Base-by-base conservation (phyloP, 306 rosid species). In the Begonia loranthoides region DNA sequence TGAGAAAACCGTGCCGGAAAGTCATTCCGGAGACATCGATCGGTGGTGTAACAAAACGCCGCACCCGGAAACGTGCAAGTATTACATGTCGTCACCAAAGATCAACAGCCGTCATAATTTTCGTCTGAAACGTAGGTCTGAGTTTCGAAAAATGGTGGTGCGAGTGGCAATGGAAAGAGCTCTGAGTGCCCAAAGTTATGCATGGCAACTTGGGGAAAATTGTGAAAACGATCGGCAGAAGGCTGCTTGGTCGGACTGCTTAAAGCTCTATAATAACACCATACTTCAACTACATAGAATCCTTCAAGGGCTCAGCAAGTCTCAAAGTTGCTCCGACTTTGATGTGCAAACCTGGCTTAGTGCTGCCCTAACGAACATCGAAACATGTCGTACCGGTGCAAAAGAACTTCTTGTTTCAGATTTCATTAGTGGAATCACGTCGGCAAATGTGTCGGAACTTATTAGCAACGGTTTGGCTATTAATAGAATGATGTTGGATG, bases 301-400 rank as follows among this genome's bases (percentile, higher is more conserved):
- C 15, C 64, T 77, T 0, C 12, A 45, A 1, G 77, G 83, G 22
- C 59, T 81, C 8, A 49, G 33, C 14, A 4, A 15, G 34, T 44
- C 21, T 36, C 15, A 56, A 6, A 21, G 49, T 13, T 76, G 79
- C 56, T 69, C 95, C 12, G 47, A 57, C 1, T 70, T 79, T 10
- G 97, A 89, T 17, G 85, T 87, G 0, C 97, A 89, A 40, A 89
- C 95, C 0, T 89, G 97, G 97, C 83, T 89, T 0, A 89, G 97
- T 67, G 67, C 97, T 0, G 83, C 97, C n/a, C 79, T 79, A 9
- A 89, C 97, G 1, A 80, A 78, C 83, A 59, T 85, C 1, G 68
- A 70, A 9, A 77, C 84, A 0, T 89, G 97, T 21, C 61, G 43
- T 9, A 55, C 56, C 9, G 79, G 89, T 1, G 79, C 94, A 1